Base-by-base conservation (phyloP, 202 grass and related monocot species). In the Saccharum hybrid region DNA sequence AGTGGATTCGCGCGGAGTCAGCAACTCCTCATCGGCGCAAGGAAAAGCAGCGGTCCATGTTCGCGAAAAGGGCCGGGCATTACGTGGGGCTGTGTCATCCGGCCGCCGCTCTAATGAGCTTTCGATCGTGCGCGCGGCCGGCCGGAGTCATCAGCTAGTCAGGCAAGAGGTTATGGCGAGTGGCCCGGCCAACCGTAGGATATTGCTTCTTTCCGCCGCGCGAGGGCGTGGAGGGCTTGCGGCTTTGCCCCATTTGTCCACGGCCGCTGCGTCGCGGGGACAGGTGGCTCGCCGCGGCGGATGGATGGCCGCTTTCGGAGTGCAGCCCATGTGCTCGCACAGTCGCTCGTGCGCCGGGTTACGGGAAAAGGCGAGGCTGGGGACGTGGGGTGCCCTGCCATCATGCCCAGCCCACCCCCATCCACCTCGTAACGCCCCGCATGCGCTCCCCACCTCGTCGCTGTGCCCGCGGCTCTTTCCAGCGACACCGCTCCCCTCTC, bases 1-100 rank as follows among this genome's bases (percentile, higher is more conserved):
- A n/a, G 40, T 5, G 61, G 72, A 82, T 88, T 30, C 49, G 74
- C 73, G 65, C 79, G 33, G 87, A 92, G 87, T 94, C 92, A 90
- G n/a, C n/a, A n/a, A n/a, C n/a, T n/a, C n/a, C n/a, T n/a, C n/a
- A n/a, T n/a, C n/a, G n/a, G n/a, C n/a, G 85, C 87, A 37, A 15
- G 43, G 71, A 84, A 87, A 90, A 87, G 88, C 54, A 49, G 76
- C 68, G 74, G 68, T n/a, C 52, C 52, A 57, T 57, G 52, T 2
- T 83, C 68, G 70, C 69, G 70, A 71, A 84, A 87, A 84, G 51
- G 23, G 22, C 8, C 33, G 7, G 4, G 40, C 13, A 71, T 84
- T 45, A 26, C 63, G 88, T 86, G 80, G 79, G 84, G 62, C 80
- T 80, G 88, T 75, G 84, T 80, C 88, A 83, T 83, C 79, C 79